Conservation (phyloP, 148 eudicot genomes). For the Drosera capensis region DNA sequence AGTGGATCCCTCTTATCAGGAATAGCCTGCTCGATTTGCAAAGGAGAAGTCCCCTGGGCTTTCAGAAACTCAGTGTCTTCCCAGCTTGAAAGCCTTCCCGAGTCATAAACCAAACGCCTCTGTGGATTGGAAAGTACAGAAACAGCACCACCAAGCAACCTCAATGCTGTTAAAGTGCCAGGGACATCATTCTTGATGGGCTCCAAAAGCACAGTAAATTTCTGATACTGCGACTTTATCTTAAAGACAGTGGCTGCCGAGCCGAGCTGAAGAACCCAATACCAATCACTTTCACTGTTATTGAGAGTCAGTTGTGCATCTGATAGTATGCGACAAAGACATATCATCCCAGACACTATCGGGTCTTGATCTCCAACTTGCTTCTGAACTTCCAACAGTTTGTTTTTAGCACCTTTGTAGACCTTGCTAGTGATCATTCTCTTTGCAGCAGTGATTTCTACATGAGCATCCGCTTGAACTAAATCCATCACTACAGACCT, state of each 20-base stretch:
- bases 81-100: constrained; percentile 26
- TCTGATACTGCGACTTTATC: constrained; percentile 20
- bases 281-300: constrained; percentile 32
- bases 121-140: constrained; percentile 27
- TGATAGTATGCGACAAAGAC: constrained; percentile 34
- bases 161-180: constrained; percentile 28
- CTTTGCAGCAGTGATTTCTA: constrained; percentile 30
- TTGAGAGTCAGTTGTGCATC: constrained; percentile 24
- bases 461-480: constrained; percentile 11
- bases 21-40: constrained; percentile 2
- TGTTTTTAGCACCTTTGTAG: constrained; percentile 33
- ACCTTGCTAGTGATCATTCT: constrained; percentile 22
- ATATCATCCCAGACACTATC: constrained; percentile 21
- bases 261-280: constrained; percentile 43
- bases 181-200: constrained; percentile 39
- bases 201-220: constrained; percentile 22
- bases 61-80: constrained; percentile 16
- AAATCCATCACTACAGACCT: background rate
- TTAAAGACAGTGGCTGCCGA: constrained; percentile 26
- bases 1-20: background rate
- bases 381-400: constrained; percentile 28
- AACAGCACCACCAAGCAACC: constrained; percentile 29
- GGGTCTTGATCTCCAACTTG: constrained; percentile 24
- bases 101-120: constrained; percentile 29
- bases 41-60: constrained; percentile 7